Conservation (phyloP, 306 rosid species). For the Medicago truncatula region MtrunA17r5.0-ANR NC_053048.1:55886001-55886500, state of each 20-base stretch:
- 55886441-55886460: conserved; percentile 59
- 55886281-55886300: conserved; percentile 60
- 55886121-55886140: too few species aligned
- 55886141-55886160: too few species aligned
- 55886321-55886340: conserved; percentile 37
- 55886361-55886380: conserved; percentile 27
- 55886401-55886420: conserved; percentile 43
- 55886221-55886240: too few species aligned
- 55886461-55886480: conserved; percentile 42
- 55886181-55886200: too few species aligned
- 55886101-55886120: too few species aligned
- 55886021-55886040: background rate
- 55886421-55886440: conserved; percentile 50
- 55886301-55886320: conserved; percentile 50
- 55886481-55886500: conserved; percentile 38
- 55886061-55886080: background rate
- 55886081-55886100: background rate
- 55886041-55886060: background rate
- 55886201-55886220: too few species aligned
- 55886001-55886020: background rate
- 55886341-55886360: conserved; percentile 40
- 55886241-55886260: too few species aligned
- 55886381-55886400: conserved; percentile 31
- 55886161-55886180: too few species aligned
- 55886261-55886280: background rate